Conservation (phyloP, 257 asterid species). For the Eucommia ulmoides region DNA sequence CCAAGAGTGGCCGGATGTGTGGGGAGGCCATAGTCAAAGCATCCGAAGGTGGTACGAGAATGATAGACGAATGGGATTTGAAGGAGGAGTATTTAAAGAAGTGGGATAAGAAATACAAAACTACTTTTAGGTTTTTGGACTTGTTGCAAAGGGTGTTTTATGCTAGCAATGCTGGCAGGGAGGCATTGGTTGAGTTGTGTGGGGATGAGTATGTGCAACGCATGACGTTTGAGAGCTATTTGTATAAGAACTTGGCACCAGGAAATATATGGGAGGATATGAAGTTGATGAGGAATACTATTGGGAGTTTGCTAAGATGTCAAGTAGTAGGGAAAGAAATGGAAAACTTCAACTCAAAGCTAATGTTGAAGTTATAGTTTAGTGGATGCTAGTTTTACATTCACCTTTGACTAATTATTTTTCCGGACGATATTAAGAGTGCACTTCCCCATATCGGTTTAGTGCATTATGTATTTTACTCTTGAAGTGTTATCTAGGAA, state of each 20-base stretch:
- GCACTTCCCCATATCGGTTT: too few species aligned
- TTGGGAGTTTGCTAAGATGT: slow-evolving; percentile 63
- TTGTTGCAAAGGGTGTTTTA: slow-evolving; percentile 58
- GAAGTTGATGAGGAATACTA: slow-evolving; percentile 43
- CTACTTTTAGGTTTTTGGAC: slow-evolving; percentile 57
- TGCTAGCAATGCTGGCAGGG: slow-evolving; percentile 65
- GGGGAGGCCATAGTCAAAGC: slow-evolving; percentile 64
- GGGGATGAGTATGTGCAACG: slow-evolving; percentile 71
- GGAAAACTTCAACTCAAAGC: slow-evolving; percentile 11
- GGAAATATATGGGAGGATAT: slow-evolving; percentile 47
- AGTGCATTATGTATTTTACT: too few species aligned
- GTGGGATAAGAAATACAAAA: slow-evolving; percentile 65
- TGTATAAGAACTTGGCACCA: slow-evolving; percentile 56
- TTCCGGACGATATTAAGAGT: too few species aligned
- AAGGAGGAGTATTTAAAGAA: slow-evolving; percentile 61
- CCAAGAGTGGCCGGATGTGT: slow-evolving; percentile 71
- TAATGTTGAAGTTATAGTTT: too few species aligned
- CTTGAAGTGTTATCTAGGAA: too few species aligned
- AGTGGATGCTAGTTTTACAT: too few species aligned
- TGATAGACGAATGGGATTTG: slow-evolving; percentile 50
- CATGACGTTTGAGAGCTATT: slow-evolving; percentile 78
- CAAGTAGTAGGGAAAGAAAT: slow-evolving; percentile 38
- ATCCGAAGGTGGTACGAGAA: slow-evolving; percentile 49
- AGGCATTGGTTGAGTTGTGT: slow-evolving; percentile 84
- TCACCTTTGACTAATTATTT: too few species aligned